Evolutionary conservation across 2,329 filamentous ascomycete genomes (phyloP).

Genomic region (Graphilbum fragrans): DNA sequence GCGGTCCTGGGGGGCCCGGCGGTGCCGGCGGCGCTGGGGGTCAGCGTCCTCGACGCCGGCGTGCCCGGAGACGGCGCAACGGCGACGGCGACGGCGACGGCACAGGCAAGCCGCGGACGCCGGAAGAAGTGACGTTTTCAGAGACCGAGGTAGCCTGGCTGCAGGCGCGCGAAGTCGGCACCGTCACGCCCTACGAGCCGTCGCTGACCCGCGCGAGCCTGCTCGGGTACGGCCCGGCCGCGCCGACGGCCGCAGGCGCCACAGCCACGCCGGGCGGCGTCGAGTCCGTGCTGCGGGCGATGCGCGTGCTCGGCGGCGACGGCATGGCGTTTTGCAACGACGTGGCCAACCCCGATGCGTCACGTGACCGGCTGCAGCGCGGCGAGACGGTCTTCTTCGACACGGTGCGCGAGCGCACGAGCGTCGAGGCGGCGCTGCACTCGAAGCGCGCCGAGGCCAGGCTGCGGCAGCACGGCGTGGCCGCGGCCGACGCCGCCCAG

Average conservation of each 20-base stretch:
- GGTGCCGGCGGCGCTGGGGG: neutral
- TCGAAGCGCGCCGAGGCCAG: neutral
- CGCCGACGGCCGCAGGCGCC: constrained; percentile 16
- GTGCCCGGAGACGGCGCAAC: neutral
- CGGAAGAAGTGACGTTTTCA: constrained; percentile 4
- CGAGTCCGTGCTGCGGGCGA: constrained; percentile 22
- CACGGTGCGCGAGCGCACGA: constrained; percentile 15
- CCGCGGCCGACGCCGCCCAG: neutral
- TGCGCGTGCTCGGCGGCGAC: constrained; percentile 24
- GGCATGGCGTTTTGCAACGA: constrained; percentile 19
- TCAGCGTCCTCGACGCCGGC: constrained; percentile 1
- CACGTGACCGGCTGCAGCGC: constrained; percentile 11
- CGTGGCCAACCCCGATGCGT: constrained; percentile 11
- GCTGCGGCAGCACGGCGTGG: neutral
- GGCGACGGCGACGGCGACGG: constrained; percentile 1
- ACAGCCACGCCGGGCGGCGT: constrained; percentile 12
- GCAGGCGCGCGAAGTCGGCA: constrained; percentile 17
- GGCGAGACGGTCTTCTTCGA: constrained; percentile 22
- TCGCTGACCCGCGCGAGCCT: constrained; percentile 19
- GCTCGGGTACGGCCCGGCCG: constrained; percentile 23
- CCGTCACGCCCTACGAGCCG: constrained; percentile 19
- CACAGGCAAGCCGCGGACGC: neutral
- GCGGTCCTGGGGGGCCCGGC: constrained; percentile 5
- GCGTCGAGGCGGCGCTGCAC: constrained; percentile 3
- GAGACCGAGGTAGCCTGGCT: constrained; percentile 14